Percentiles rank a stretch among this genome's conserved stretches.
Conservation (phyloP, 2,329 filamentous ascomycete genomes). For the Cytospora schulzeri region DNA sequence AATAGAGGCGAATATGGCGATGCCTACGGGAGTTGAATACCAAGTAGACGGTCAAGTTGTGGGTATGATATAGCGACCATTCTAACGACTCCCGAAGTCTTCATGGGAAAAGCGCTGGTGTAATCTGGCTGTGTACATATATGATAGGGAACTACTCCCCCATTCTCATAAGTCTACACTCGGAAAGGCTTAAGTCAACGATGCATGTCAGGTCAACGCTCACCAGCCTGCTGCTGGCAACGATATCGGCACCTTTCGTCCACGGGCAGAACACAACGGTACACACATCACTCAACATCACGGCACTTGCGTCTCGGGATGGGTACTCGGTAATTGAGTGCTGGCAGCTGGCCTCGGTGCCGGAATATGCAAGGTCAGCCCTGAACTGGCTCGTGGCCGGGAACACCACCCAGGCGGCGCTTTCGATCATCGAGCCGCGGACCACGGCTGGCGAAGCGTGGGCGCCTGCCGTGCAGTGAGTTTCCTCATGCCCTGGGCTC, state of each 20-base stretch:
- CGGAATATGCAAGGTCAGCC: slow-evolving; percentile 36
- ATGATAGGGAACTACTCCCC: too few species aligned
- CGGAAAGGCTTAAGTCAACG: not conserved
- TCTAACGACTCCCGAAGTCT: too few species aligned
- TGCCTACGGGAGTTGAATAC: too few species aligned
- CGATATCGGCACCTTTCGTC: not conserved
- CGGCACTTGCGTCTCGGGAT: slow-evolving; percentile 34
- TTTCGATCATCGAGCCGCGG: slow-evolving; percentile 38
- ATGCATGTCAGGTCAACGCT: slow-evolving; percentile 1
- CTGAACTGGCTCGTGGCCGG: slow-evolving; percentile 35
- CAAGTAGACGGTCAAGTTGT: too few species aligned
- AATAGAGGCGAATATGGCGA: too few species aligned
- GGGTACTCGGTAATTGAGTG: slow-evolving; percentile 36
- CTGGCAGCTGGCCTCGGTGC: slow-evolving; percentile 34
- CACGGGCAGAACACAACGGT: not conserved
- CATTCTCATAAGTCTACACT: too few species aligned
- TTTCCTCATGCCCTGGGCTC: not conserved
- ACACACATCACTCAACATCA: slow-evolving; percentile 34
- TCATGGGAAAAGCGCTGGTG: too few species aligned
- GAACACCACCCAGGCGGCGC: slow-evolving; percentile 34
- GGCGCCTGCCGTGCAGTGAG: slow-evolving; percentile 39
- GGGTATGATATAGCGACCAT: too few species aligned
- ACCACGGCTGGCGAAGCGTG: slow-evolving; percentile 38
- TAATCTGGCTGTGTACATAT: too few species aligned
- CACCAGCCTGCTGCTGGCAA: not conserved